Evolutionary conservation across 495 filamentous ascomycete genomes (phyloP), one percentile per base, ranked within the genome.

Genomic region (Penicillium turbatum): DNA sequence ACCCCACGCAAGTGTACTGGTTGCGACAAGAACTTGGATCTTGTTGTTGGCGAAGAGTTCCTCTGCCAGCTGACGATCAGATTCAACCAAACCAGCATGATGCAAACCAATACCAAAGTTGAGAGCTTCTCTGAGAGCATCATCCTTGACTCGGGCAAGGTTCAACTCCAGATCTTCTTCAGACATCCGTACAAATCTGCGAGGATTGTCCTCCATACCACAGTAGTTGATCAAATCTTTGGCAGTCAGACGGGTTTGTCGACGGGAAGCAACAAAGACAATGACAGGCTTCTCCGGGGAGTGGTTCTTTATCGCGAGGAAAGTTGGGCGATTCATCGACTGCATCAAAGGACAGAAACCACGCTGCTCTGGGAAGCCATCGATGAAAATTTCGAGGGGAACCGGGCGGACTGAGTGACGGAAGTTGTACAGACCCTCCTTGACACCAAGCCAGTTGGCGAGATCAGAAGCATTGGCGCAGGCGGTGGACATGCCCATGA

Each of bases 281-380:
- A 99, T 99, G 5, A 97, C 93, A 0, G 93, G 93, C 65, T 97
- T 97, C 26, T 90, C 86, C 1, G 93, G 93, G 9, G 90, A 96
- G 68, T 99, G 95, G 10, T 83, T 87, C 67, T 97, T 92, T 72
- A 99, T 95, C 0, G 92, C 95, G 10, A 97, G 77, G 73, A 97
- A 99, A 0, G 93, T 96, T 11, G 93, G 93, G 7, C 95, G 82
- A 57, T 99, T 99, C 93, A 99, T 99, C 0, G 88, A 92, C 69
- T 97, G 92, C 93, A 99, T 99, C 50, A 99, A 71, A 8, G 95
- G 90, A 60, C 95, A 97, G 71, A 97, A 99, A 10, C 95, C 93
- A 49, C 91, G 85, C 58, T 90, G 86, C 62, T 97, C 89, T 0
- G 95, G 91, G 63, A 99, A 99, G 2, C 93, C 95, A 61, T 99